Evolutionary conservation across 192 early-diverging fungal genomes (phyloP).

Genomic region (Linderina pennispora): DNA sequence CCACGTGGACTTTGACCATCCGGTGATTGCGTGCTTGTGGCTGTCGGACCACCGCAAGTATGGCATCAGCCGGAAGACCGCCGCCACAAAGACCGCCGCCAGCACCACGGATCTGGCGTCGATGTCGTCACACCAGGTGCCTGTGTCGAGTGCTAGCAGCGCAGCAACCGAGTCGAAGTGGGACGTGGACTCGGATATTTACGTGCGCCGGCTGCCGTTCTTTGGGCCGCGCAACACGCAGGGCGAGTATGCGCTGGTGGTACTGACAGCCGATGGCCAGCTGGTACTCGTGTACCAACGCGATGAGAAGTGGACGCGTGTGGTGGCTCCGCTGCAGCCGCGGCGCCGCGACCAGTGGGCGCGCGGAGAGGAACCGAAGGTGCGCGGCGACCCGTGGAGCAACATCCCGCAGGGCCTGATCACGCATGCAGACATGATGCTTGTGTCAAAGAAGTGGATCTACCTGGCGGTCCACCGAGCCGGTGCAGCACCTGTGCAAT

Average conservation of each 20-base stretch:
- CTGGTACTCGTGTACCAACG: constrained; percentile 44
- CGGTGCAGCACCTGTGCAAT: constrained; percentile 18
- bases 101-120: constrained; percentile 1
- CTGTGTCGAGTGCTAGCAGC: not conserved
- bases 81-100: not conserved
- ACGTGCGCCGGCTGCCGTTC: constrained; percentile 37
- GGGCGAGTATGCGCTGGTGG: constrained; percentile 41
- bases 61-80: constrained; percentile 28
- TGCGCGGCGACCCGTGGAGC: constrained; percentile 30
- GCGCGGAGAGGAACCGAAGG: not conserved
- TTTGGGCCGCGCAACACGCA: constrained; percentile 47
- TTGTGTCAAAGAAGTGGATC: constrained; percentile 47
- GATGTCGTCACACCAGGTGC: constrained; percentile 12
- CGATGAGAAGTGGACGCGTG: constrained; percentile 36
- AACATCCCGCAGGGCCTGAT: constrained; percentile 39
- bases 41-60: constrained; percentile 41
- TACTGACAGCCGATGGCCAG: constrained; percentile 39
- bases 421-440: constrained; percentile 47
- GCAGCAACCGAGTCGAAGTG: constrained; percentile 17
- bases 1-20: constrained; percentile 38
- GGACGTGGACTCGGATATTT: constrained; percentile 28
- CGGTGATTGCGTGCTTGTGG: constrained; percentile 41
- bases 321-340: constrained; percentile 34
- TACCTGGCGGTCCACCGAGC: constrained; percentile 38
- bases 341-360: constrained; percentile 8